Base-by-base conservation (phyloP, 495 filamentous ascomycete genomes). In the Talaromyces nanjingensis region DNA sequence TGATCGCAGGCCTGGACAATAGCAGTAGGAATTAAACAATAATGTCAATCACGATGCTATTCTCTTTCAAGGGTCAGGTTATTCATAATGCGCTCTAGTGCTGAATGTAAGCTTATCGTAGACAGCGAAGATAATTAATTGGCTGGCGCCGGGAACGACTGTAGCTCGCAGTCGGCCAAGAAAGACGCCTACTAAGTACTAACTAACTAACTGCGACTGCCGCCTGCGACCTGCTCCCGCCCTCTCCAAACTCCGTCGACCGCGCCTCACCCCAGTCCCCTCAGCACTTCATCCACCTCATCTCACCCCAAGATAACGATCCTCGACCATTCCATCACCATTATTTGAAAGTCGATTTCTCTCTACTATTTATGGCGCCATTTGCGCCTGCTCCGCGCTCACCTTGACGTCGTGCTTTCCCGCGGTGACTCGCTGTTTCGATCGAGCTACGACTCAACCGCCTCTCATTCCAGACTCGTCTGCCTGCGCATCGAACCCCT, bases 401-500 rank as follows among this genome's bases (percentile, higher is more conserved):
- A 25, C 29, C 25, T 29, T 62, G 60, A 52, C 42, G 45, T 27
- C 60, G 47, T 54, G 60, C 42, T 62, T 37, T 29, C 47, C 42
- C 37, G 45, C 45, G 45, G 59, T 42, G 22, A 24, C 37, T 45
- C 18, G 37, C 34, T 22, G 56, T 60, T 39, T 27, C 59, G 34
- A 16, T 45, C 59, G 14, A 34, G 59, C 39, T 60, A 42, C 59
- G 39, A 60, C 34, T 47, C 39, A 27, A 60, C 59, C 59, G 33
- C 33, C 59, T 62, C 60, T 34, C 39, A 25, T 53, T 33, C 59
- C 34, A 49, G n/a, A n/a, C 60, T 29, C 8, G 27, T 33, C 29
- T n/a, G 16, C 71, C 65, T 72, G 69, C 66, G 65, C 73, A 63
- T 66, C 67, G 20, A n/a, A n/a, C 65, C 62, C 66, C 66, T 64